Percentiles rank a stretch among this genome's conserved stretches.
These are phyloP conservation scores for Fraxinus angustifolia DNA, from an alignment of 305 asterid genomes.

Conservation along the genomic window DNA sequence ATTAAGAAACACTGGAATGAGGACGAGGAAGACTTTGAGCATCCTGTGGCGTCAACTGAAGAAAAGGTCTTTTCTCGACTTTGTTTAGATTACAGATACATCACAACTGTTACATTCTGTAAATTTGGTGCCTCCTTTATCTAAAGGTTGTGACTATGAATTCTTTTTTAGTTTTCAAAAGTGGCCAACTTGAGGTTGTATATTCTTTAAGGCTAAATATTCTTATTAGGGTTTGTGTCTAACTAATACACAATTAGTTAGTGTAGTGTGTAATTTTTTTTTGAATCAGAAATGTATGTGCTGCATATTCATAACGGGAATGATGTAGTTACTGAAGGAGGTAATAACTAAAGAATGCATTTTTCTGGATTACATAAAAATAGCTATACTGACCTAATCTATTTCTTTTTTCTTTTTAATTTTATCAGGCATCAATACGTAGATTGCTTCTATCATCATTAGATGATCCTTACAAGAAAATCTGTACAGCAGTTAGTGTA, in stretches of 20 bases:
- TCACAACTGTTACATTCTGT: background rate
- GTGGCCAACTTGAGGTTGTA: background rate
- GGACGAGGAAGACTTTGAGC: conserved; percentile 82
- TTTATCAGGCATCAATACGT: conserved; percentile 60
- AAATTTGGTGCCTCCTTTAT: conserved; percentile 1
- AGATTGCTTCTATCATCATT: conserved; percentile 63
- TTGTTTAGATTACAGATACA: conserved; percentile 9
- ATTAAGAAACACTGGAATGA: conserved; percentile 87
- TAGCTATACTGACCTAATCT: conserved; percentile 13
- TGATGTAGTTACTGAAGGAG: conserved; percentile 13
- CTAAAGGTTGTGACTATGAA: conserved; percentile 11
- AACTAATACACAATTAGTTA: conserved; percentile 3
- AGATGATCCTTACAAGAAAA: conserved; percentile 72
- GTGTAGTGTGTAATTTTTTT: background rate
- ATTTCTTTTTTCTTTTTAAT: conserved; percentile 21
- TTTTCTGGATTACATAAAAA: conserved; percentile 10
- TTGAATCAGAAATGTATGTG: background rate
- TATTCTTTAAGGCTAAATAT: background rate
- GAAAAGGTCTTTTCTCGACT: conserved; percentile 58
- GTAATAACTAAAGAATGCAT: background rate
- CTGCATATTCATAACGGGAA: background rate
- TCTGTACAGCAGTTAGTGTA: conserved; percentile 85
- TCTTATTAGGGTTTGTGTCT: conserved; percentile 4
- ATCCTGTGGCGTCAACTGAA: conserved; percentile 64
- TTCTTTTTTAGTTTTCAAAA: conserved; percentile 6